Evolutionary conservation across 495 filamentous ascomycete species (phyloP).

Genomic region (Daldinia decipiens): DNA sequence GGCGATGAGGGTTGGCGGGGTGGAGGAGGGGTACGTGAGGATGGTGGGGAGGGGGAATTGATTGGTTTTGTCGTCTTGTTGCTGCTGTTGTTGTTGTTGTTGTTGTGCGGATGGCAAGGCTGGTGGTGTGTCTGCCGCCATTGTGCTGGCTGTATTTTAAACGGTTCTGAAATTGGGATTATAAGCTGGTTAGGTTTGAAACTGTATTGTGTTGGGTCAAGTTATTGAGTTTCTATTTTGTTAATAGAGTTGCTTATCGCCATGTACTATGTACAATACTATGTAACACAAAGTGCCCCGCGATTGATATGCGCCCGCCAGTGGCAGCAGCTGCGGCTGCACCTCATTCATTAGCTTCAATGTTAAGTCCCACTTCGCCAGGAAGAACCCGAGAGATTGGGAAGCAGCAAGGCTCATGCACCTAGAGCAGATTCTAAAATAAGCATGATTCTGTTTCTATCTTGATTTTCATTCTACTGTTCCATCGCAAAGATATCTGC

Average conservation of each 20-base stretch:
- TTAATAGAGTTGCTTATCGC: not conserved
- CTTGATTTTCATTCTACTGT: conserved; percentile 2
- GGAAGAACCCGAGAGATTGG: conserved; percentile 3
- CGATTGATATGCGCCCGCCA: conserved; percentile 22
- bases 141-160: conserved; percentile 13
- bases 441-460: not conserved
- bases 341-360: conserved; percentile 9
- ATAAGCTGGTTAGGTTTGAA: not conserved
- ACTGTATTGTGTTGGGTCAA: conserved; percentile 1
- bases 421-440: not conserved
- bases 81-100: too few species aligned
- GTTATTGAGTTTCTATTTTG: not conserved
- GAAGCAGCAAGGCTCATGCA: conserved; percentile 5
- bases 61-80: conserved; percentile 11
- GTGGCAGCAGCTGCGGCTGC: conserved; percentile 5
- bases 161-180: not conserved
- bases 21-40: conserved; percentile 69
- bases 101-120: not conserved
- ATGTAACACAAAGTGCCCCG: conserved; percentile 28
- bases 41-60: conserved; percentile 65
- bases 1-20: conserved; percentile 70
- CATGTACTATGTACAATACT: too few species aligned
- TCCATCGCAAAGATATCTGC: conserved; percentile 18
- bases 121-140: conserved; percentile 36
- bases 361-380: not conserved